phyloP scores from a whole-genome alignment of 306 rosid species.

The Malus asiatica region DNA sequence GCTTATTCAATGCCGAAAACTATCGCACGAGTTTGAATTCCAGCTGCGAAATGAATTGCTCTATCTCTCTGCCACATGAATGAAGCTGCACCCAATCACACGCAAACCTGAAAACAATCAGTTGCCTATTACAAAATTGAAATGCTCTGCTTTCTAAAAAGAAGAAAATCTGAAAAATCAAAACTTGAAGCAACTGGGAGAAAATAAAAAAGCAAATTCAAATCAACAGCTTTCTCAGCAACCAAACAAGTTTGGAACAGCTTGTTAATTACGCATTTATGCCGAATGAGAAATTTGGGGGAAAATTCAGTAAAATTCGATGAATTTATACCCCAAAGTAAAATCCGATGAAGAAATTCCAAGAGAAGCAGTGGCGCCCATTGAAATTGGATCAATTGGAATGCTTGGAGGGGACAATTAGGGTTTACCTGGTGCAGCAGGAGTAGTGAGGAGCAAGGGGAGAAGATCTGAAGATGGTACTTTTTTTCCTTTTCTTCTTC shows the following conservation, averaged over 20 bases:
- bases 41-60: not conserved
- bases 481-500: not conserved
- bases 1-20: not conserved
- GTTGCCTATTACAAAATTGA: not conserved
- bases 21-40: not conserved
- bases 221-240: not conserved
- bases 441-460: not conserved
- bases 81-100: conserved; percentile 21
- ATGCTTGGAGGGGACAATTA: not conserved
- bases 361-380: not conserved
- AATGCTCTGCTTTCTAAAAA: not conserved
- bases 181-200: not conserved
- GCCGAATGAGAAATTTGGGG: not conserved
- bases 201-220: not conserved
- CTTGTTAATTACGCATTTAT: not conserved
- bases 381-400: not conserved
- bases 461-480: not conserved
- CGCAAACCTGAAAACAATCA: not conserved
- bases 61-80: conserved; percentile 15
- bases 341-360: not conserved
- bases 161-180: too few relatives aligned
- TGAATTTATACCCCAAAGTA: not conserved
- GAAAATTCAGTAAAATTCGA: not conserved
- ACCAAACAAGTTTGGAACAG: not conserved
- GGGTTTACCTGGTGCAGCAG: conserved; percentile 19